phyloP scores from a whole-genome alignment of 208 protist species.

The Trypanosoma melophagium region DNA sequence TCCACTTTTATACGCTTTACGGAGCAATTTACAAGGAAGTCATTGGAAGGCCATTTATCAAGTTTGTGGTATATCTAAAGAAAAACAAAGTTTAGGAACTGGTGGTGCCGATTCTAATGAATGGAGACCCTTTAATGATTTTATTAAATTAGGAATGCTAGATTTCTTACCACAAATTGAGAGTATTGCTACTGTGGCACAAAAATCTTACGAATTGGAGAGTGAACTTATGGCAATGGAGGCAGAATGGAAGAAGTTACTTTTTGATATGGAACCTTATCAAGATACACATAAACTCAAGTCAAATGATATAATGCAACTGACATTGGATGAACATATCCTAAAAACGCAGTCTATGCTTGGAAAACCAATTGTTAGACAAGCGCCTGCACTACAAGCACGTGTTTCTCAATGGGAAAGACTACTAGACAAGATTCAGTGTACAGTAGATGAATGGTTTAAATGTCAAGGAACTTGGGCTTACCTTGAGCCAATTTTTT shows the following conservation, averaged over 20 bases:
- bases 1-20: constrained; percentile 91
- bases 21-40: constrained; percentile 91
- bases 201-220: constrained; percentile 92
- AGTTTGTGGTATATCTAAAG: constrained; percentile 76
- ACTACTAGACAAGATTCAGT: constrained; percentile 92
- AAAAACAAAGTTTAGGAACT: constrained; percentile 81
- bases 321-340: constrained; percentile 95
- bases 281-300: constrained; percentile 93
- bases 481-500: constrained; percentile 97
- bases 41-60: constrained; percentile 94
- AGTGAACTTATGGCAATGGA: constrained; percentile 92
- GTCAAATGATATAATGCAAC: constrained; percentile 91
- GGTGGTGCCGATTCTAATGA: constrained; percentile 86
- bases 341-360: constrained; percentile 96
- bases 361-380: constrained; percentile 90
- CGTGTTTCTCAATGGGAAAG: constrained; percentile 91
- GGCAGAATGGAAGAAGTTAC: constrained; percentile 92
- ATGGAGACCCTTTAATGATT: constrained; percentile 73
- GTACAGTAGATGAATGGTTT: constrained; percentile 96
- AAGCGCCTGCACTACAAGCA: constrained; percentile 87
- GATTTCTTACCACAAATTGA: constrained; percentile 84
- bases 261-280: constrained; percentile 93
- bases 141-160: constrained; percentile 86
- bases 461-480: constrained; percentile 95
- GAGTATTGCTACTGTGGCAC: constrained; percentile 78